Evolutionary conservation across 768 basidiomycete species (phyloP), one percentile per base, ranked within the genome.

Genomic region (Hysterangium stoloniferum): DNA sequence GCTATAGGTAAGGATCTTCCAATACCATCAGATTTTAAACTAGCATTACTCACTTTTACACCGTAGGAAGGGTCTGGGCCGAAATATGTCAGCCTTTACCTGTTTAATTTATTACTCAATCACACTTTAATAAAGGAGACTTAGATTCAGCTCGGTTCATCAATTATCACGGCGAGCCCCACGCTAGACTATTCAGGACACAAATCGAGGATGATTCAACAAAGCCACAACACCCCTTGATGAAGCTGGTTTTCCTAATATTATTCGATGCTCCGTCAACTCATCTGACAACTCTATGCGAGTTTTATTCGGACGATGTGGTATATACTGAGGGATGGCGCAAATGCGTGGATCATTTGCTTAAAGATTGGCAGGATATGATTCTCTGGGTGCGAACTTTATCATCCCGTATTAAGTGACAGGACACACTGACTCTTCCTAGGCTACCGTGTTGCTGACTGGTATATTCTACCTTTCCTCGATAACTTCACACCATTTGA

Each of bases 231-330:
- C 33, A 27, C 22, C 19, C 20, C 13, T 29, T 33, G 13, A 29
- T 45, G 13, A 45, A 45, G 22, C 1, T 45, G 3, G 15, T 45
- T 32, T 45, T 45, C 15, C 22, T 45, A 15, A 27, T 45, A 19
- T 31, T 45, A 11, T 45, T 45, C 27, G 44, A 45, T 22, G 44
- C 44, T 6, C 44, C 44, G 7, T 45, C 44, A 9, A 45, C 44
- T 20, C 29, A 45, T 32, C 44, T 45, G 17, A 33, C 44, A 6
- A 45, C 29, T 31, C 31, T 45, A 17, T 11, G 19, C 25, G 27
- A 45, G 20, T 31, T 45, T n/a, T 45, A 45, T 45, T n/a, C 33
- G 9, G 44, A 45, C 27, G 11, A 32, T 15, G 44, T 45, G 5
- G 9, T 45, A 31, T 45, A 45, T 15, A n/a, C 44, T 11, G 28